Evolutionary conservation across 495 filamentous ascomycete species (phyloP).

Genomic region (Jackrogersella minutella): DNA sequence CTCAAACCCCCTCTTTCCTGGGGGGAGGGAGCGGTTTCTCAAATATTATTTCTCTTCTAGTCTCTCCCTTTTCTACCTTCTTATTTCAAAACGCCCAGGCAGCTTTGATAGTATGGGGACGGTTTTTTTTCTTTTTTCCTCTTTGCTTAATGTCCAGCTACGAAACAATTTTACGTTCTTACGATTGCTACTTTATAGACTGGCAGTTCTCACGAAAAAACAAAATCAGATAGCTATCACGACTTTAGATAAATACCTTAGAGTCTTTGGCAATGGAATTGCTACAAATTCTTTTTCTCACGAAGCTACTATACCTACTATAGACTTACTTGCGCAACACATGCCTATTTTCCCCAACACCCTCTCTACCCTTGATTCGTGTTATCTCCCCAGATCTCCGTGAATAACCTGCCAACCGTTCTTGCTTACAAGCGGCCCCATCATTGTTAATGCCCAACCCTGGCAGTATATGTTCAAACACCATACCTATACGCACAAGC

Average conservation of each 20-base stretch:
- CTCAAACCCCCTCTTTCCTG: background rate
- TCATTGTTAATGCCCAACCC: too few species aligned
- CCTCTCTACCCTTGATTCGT: too few species aligned
- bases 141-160: background rate
- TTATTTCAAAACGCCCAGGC: background rate
- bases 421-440: too few species aligned
- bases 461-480: too few species aligned
- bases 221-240: too few species aligned
- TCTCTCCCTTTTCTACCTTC: slow-evolving; percentile 9
- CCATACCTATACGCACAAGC: too few species aligned
- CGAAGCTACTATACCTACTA: too few species aligned
- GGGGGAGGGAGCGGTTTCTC: background rate
- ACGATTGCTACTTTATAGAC: slow-evolving; percentile 11
- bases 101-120: slow-evolving; percentile 17
- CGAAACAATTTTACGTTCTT: slow-evolving; percentile 1
- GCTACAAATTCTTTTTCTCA: too few species aligned
- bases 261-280: slow-evolving; percentile 6
- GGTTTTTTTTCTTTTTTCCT: background rate
- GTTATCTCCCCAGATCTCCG: too few species aligned
- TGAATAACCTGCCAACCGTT: too few species aligned
- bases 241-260: slow-evolving; percentile 3
- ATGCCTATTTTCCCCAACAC: too few species aligned
- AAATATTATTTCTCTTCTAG: slow-evolving; percentile 20
- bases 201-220: slow-evolving; percentile 27
- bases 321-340: too few species aligned